Evolutionary conservation across 257 asterid species (phyloP), one percentile per base, ranked within the genome.

Genomic region (Rhazya stricta): DNA sequence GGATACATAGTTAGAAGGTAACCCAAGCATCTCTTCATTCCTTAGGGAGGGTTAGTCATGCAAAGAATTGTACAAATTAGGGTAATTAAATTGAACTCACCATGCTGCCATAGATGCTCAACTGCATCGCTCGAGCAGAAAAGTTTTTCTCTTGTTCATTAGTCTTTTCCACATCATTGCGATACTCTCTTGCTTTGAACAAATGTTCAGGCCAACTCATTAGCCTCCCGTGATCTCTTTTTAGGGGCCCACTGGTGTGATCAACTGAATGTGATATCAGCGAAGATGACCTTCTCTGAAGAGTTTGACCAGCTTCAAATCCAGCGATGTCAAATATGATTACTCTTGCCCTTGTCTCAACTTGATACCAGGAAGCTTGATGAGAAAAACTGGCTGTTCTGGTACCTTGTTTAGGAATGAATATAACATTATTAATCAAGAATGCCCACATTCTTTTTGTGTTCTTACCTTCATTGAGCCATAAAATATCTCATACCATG

Each of bases 161-260:
- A 41, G 75, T 50, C 67, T n/a, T 79, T 74, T 81, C 89, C 50
- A 25, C 60, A 72, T 81, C 83, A 39, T 61, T 84, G 69, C 50
- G 74, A 65, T 42, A 81, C 63, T 53, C 79, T 68, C 61, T 78
- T 25, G 82, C 72, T 41, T 84, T 67, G 74, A 36, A 81, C 73
- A 72, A 67, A 39, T 80, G 89, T 75, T 87, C 88, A 19, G 96
- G 96, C 96, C 96, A 91, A 81, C 89, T 93, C 96, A 93, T 91
- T 19, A 93, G 85, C 63, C 89, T 87, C 54, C 83, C 67, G 69
- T 62, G 85, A 82, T 88, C 87, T 73, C 87, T 78, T 71, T 76
- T 79, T 71, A 86, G 76, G 51, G 86, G 83, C 71, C 80, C 89
- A 25, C 94, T 71, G 77, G 72, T 81, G 79, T 82, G 92, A 73